phyloP scores from a whole-genome alignment of 257 asterid genomes.

The Solanum virginianum region DNA sequence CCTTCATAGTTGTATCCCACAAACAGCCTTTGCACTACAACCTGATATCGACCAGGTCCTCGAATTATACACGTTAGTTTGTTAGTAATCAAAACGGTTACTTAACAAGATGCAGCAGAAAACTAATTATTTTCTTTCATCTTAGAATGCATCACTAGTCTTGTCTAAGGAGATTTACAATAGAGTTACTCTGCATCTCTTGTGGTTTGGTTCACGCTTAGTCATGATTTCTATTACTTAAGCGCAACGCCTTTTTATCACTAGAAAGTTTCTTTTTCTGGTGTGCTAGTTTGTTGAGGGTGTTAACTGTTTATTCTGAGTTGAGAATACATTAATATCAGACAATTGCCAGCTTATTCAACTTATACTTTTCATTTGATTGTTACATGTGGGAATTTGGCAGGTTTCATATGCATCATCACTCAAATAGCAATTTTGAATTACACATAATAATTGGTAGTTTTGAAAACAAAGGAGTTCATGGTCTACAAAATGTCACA shows the following conservation, averaged over 20 bases:
- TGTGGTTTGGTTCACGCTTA: too few relatives aligned
- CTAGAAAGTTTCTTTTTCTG: not conserved
- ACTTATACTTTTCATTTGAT: not conserved
- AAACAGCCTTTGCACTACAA: too few relatives aligned
- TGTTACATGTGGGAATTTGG: not conserved
- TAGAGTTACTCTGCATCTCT: not conserved
- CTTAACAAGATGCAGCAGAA: not conserved
- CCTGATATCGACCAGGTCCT: too few relatives aligned
- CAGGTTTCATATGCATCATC: not conserved
- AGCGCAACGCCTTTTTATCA: too few relatives aligned
- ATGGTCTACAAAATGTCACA: too few relatives aligned
- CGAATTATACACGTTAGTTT: too few relatives aligned
- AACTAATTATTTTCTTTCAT: not conserved
- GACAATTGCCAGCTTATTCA: not conserved
- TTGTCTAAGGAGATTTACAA: not conserved
- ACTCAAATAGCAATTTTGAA: too few relatives aligned
- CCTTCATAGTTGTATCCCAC: too few relatives aligned
- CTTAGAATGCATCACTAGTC: not conserved
- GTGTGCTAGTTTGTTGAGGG: not conserved
- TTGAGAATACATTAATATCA: not conserved
- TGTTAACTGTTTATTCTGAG: not conserved
- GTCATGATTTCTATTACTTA: not conserved
- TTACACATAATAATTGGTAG: too few relatives aligned
- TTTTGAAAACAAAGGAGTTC: too few relatives aligned
- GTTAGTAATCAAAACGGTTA: too few relatives aligned